Evolutionary conservation across 106 monocot genomes (phyloP), one percentile per base, ranked within the genome.

Genomic region (Platanthera guangdongensis): DNA sequence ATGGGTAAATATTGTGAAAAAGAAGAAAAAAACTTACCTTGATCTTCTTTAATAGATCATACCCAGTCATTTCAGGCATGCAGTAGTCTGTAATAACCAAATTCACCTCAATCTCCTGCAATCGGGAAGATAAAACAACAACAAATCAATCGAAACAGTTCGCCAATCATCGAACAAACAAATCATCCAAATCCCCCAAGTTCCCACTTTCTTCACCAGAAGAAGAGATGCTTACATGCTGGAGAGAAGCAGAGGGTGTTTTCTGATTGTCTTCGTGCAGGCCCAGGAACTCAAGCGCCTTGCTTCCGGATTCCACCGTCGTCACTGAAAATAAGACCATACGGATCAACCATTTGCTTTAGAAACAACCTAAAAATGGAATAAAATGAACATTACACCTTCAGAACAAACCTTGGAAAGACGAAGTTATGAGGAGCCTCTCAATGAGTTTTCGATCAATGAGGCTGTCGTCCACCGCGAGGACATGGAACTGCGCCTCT

Each of bases 1-100:
- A 39, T 67, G 6, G 10, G 10, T 9, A 19, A 5, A 25, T 30
- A 8, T 65, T 65, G 7, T 18, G 6, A 18, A 57, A 11, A 48
- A 73, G 7, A 19, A 62, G 49, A 48, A 51, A 57, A 65, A 30
- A 49, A 64, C 48, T 14, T 11, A 79, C 89, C 86, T 89, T 89
- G 47, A 89, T 84, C 49, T 54, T 89, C 80, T 86, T 89, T 14
- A 89, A 82, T 50, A 89, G 80, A 73, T 89, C 89, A 78, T 84
- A 89, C 7, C 89, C 89, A 53, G 77, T 89, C 86, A 89, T 89
- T 25, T 80, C 89, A 49, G 88, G 88, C 88, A 88, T 86, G 47
- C 83, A 83, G 55, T 86, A 86, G 48, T 86, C 86, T 52, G 86
- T 86, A 7, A 86, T 86, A 10, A 88, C 72, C 80, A 88, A 50